Conservation (phyloP, 2,329 filamentous ascomycete species). For the Neospermospora avenae region DNA sequence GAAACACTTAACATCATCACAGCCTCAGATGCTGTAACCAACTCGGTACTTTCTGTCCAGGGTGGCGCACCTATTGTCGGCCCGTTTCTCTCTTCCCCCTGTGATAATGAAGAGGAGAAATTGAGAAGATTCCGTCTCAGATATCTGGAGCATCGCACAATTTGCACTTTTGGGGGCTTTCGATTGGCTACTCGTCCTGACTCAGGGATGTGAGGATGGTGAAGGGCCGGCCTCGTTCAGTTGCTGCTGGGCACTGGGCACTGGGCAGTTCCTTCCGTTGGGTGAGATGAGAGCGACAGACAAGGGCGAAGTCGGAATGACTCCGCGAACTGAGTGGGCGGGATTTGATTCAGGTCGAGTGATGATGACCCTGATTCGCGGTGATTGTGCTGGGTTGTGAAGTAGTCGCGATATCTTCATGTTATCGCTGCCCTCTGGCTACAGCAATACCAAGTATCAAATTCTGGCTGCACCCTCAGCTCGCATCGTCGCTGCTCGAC, state of each 20-base stretch:
- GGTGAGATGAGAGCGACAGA: not conserved
- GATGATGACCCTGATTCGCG: not conserved
- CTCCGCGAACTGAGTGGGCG: not conserved
- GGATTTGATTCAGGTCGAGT: not conserved
- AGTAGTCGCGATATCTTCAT: not conserved
- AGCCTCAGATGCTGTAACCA: not conserved
- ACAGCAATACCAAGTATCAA: not conserved
- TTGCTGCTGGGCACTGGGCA: not conserved
- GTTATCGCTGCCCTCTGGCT: not conserved
- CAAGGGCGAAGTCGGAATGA: not conserved
- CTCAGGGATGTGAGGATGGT: not conserved
- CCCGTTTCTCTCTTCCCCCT: constrained; percentile 15
- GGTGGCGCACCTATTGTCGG: constrained; percentile 11
- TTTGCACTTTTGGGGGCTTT: not conserved
- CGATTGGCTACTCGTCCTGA: constrained; percentile 2
- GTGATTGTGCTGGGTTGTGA: not conserved
- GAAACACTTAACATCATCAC: too few species aligned
- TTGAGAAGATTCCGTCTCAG: constrained; percentile 5
- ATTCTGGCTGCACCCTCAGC: not conserved
- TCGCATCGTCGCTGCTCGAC: not conserved
- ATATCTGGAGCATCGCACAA: constrained; percentile 5
- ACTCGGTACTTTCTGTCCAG: not conserved
- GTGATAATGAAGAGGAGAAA: constrained; percentile 12
- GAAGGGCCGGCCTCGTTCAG: not conserved
- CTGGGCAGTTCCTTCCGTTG: not conserved